Base-by-base conservation (phyloP, 2,329 filamentous ascomycete species). In the Plenodomus tracheiphilus region DNA sequence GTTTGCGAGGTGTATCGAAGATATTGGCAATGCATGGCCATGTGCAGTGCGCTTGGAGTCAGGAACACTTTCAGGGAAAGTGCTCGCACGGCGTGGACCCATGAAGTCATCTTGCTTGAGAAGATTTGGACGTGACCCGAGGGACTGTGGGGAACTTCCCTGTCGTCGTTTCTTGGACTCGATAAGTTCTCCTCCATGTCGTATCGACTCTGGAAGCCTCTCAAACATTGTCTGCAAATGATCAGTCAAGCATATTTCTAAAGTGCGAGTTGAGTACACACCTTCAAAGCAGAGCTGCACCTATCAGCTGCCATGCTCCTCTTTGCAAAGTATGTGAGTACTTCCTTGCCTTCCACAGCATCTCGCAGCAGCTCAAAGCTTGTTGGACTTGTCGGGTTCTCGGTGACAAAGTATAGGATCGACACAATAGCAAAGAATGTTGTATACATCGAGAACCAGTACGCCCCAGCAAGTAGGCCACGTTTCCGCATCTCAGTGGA, bases 231-330 rank as follows among this genome's bases (percentile, higher is more conserved):
- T 80, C 89, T 94, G 61, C 2, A 22, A 18, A 4, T 34, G 17
- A 39, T 65, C 41, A 65, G 57, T 41, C 20, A 47, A 25, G 16
- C 7, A 39, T 20, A 6, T 42, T 13, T 41, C 17, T 38, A 32
- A 10, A 17, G 8, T 17, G 17, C 37, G 25, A 9, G 18, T 17
- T 10, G 15, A 32, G 30, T 5, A 75, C 84, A 71, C 79, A 93
- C 90, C 67, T 85, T 83, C 21, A 99, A 79, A 35, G 89, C 87
- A 39, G 79, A 81, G 1, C 89, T 90, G 64, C 95, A 94, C 53
- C 90, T 81, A 68, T 97, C 91, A 2, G 94, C 94, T 30, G 92
- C 91, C 79, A 95, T 81, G 66, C 91, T 97, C 62, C 88, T 87
- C 62, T 88, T 85, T 2, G 91, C 88, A 49, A 97, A 80, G 15